These are phyloP conservation scores for Warburgia ugandensis DNA, from an alignment of 164 flowering plant genomes.

Conservation along the genomic window DNA sequence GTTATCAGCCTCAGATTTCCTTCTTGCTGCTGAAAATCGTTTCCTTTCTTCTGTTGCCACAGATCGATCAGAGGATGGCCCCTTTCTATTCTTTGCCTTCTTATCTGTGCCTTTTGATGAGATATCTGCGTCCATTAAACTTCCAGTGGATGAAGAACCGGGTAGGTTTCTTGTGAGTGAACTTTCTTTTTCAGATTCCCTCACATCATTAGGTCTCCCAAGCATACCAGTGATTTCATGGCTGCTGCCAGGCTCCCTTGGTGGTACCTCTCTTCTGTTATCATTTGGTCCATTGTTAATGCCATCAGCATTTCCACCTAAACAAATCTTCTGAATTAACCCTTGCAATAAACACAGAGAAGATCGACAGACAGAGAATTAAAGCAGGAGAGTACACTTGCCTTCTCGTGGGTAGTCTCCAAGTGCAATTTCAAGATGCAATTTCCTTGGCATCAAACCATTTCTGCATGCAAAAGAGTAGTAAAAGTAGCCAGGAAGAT, in stretches of 20 bases:
- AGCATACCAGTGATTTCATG: conserved; percentile 27
- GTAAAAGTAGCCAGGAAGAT: not conserved
- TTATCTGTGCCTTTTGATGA: conserved; percentile 33
- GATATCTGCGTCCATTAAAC: conserved; percentile 28
- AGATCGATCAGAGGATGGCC: conserved; percentile 20
- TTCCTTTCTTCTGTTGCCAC: conserved; percentile 39
- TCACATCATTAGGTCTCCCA: conserved; percentile 29
- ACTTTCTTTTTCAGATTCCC: conserved; percentile 30
- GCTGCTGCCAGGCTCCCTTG: conserved; percentile 24
- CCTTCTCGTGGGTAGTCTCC: conserved; percentile 80
- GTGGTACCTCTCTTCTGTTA: conserved; percentile 33
- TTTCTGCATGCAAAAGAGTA: conserved; percentile 42
- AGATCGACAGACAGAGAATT: not conserved
- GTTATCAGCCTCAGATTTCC: conserved; percentile 34
- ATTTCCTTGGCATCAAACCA: conserved; percentile 72
- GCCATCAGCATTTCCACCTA: conserved; percentile 45
- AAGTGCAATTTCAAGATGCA: conserved; percentile 93
- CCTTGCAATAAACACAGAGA: too few species aligned
- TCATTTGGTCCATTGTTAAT: conserved; percentile 37
- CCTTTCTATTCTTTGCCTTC: conserved; percentile 26
- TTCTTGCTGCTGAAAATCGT: conserved; percentile 20
- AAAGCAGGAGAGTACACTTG: conserved; percentile 8
- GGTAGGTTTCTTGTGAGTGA: conserved; percentile 14
- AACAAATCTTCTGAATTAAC: too few species aligned
- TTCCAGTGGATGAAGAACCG: conserved; percentile 41